These are phyloP conservation scores for Cordyceps sp. DNA, from an alignment of 2,329 filamentous ascomycete species.

Conservation along the genomic window DNA sequence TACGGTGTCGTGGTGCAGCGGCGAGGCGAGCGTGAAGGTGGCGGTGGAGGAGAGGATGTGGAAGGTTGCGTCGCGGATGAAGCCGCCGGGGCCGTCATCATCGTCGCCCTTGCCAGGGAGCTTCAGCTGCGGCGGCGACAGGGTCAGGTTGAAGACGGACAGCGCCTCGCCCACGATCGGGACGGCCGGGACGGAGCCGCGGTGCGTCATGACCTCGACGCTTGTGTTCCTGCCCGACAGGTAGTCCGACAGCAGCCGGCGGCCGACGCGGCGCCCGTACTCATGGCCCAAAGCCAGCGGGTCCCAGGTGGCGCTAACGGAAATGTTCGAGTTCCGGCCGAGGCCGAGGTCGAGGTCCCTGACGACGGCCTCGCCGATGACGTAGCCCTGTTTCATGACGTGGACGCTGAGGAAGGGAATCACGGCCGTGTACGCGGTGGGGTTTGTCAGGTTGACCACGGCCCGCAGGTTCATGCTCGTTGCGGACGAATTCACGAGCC, in stretches of 20 bases:
- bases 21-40: conserved; percentile 68
- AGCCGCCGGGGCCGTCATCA: conserved; percentile 31
- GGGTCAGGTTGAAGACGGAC: conserved; percentile 51
- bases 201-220: conserved; percentile 56
- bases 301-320: conserved; percentile 58
- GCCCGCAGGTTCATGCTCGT: conserved; percentile 57
- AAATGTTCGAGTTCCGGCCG: conserved; percentile 56
- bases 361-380: conserved; percentile 60
- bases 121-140: conserved; percentile 53
- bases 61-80: conserved; percentile 75
- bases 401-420: conserved; percentile 72
- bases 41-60: conserved; percentile 79
- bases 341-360: conserved; percentile 44
- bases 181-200: conserved; percentile 54
- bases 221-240: conserved; percentile 78
- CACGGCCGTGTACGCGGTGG: conserved; percentile 66
- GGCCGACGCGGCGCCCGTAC: conserved; percentile 44
- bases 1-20: conserved; percentile 54
- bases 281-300: conserved; percentile 45
- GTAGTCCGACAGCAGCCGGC: conserved; percentile 67
- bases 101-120: conserved; percentile 30
- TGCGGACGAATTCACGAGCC: conserved; percentile 54
- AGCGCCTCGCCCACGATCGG: conserved; percentile 59
- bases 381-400: conserved; percentile 53
- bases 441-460: conserved; percentile 72